Percentiles rank a stretch among this genome's conserved stretches.
Conservation (phyloP, 495 filamentous ascomycete species). For the Aspergillus sclerotiicarbonarius region DNA sequence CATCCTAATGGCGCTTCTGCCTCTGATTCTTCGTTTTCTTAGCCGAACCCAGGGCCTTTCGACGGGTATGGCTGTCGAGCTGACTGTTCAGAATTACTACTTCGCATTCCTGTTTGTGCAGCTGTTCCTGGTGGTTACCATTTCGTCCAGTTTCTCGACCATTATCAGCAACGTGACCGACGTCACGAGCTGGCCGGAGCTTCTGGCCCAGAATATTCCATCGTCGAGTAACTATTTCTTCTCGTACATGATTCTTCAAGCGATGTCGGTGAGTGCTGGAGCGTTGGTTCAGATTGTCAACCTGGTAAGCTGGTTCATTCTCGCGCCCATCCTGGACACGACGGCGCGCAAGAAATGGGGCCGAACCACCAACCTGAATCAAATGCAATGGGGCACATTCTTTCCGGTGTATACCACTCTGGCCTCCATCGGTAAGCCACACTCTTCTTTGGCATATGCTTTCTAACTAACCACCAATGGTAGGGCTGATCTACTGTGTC, state of each 20-base stretch:
- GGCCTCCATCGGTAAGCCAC: slow-evolving; percentile 73
- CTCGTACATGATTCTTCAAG: slow-evolving; percentile 95
- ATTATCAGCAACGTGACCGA: slow-evolving; percentile 62
- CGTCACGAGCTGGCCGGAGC: slow-evolving; percentile 58
- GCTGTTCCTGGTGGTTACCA: slow-evolving; percentile 88
- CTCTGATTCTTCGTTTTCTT: slow-evolving; percentile 72
- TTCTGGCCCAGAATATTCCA: slow-evolving; percentile 81
- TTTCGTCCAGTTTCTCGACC: slow-evolving; percentile 74
- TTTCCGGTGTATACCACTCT: slow-evolving; percentile 96
- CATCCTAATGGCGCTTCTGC: slow-evolving; percentile 77
- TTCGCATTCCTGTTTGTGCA: slow-evolving; percentile 95
- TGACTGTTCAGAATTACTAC: slow-evolving; percentile 87
- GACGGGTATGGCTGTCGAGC: slow-evolving; percentile 76
- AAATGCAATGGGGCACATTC: slow-evolving; percentile 86
- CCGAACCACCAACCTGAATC: slow-evolving; percentile 74
- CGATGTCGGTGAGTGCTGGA: slow-evolving; percentile 84
- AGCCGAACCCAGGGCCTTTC: slow-evolving; percentile 74
- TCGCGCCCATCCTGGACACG: slow-evolving; percentile 74
- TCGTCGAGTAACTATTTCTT: slow-evolving; percentile 96
- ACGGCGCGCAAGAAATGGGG: slow-evolving; percentile 89
- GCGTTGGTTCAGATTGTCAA: slow-evolving; percentile 81
- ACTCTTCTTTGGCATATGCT: not conserved
- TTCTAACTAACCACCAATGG: slow-evolving; percentile 7
- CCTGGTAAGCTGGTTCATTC: slow-evolving; percentile 75
- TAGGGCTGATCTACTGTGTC: slow-evolving; percentile 82